These are phyloP conservation scores for Marasmius fiardii DNA, from an alignment of 1,284 basidiomycete genomes.

Conservation along the genomic window DNA sequence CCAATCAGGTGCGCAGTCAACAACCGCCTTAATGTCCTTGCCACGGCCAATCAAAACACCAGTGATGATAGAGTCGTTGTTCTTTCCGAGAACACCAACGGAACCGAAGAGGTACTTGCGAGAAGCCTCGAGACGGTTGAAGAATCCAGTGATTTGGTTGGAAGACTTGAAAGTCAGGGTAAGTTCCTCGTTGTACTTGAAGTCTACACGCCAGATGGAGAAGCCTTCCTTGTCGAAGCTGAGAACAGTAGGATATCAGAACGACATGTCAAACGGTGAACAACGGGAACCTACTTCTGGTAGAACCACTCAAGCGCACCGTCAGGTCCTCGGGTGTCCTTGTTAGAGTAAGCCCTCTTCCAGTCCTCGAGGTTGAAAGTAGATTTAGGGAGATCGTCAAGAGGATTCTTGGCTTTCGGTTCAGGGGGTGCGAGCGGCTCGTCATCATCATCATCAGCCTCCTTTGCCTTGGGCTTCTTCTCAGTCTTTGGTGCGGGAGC, in stretches of 20 bases:
- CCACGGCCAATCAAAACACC: slow-evolving; percentile 87
- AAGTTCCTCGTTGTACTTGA: slow-evolving; percentile 97
- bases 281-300: slow-evolving; percentile 59
- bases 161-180: slow-evolving; percentile 92
- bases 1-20: slow-evolving; percentile 88
- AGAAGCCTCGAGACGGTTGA: slow-evolving; percentile 93
- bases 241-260: slow-evolving; percentile 19
- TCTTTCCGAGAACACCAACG: slow-evolving; percentile 83
- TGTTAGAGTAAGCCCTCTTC: slow-evolving; percentile 98
- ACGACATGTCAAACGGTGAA: not conserved
- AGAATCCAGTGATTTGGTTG: slow-evolving; percentile 91
- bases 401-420: slow-evolving; percentile 86
- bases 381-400: slow-evolving; percentile 90
- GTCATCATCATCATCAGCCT: slow-evolving; percentile 61
- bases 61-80: slow-evolving; percentile 69
- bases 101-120: slow-evolving; percentile 96
- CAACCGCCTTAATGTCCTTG: slow-evolving; percentile 62
- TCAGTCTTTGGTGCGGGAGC: slow-evolving; percentile 49
- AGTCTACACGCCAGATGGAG: slow-evolving; percentile 91
- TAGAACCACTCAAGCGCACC: slow-evolving; percentile 89
- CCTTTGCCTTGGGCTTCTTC: slow-evolving; percentile 62
- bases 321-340: slow-evolving; percentile 80
- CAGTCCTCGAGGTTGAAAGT: slow-evolving; percentile 95
- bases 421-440: slow-evolving; percentile 37
- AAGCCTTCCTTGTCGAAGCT: slow-evolving; percentile 91